These are phyloP conservation scores for Echeveria elegans DNA, from an alignment of 164 flowering plant species.

Conservation along the genomic window DNA sequence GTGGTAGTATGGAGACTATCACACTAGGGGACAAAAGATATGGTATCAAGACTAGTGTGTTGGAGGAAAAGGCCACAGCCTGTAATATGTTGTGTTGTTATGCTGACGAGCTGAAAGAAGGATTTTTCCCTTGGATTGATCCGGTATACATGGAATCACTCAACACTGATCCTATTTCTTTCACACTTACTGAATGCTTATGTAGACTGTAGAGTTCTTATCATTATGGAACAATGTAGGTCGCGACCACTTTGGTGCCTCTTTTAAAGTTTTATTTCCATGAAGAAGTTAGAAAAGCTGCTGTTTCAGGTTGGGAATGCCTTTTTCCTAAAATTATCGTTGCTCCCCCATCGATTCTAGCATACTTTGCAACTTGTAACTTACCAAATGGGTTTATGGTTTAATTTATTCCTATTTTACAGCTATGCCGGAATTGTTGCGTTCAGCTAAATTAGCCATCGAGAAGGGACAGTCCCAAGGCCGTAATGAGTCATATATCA, in stretches of 20 bases:
- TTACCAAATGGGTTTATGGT: no score
- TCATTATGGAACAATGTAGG: conserved; percentile 29
- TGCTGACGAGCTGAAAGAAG: conserved; percentile 79
- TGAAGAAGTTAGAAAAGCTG: conserved; percentile 76
- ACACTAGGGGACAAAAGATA: conserved; percentile 73
- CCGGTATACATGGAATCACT: conserved; percentile 30
- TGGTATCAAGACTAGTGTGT: conserved; percentile 63
- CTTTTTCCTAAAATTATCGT: no score
- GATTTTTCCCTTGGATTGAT: conserved; percentile 77
- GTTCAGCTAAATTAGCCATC: conserved; percentile 62
- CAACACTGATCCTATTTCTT: not conserved
- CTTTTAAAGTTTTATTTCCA: conserved; percentile 74
- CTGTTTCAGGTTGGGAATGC: conserved; percentile 64
- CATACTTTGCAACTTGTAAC: no score
- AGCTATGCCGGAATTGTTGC: conserved; percentile 77
- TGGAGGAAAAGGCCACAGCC: conserved; percentile 81
- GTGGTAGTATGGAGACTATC: conserved; percentile 59
- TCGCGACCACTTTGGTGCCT: conserved; percentile 64
- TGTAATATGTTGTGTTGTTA: conserved; percentile 79
- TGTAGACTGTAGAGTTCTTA: not conserved
- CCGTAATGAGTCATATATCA: conserved; percentile 53
- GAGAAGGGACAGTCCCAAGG: conserved; percentile 59
- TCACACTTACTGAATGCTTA: no score
- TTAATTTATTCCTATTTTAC: no score
- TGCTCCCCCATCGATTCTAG: no score